Base-by-base conservation (phyloP, 225 moss, liverwort and hornwort genomes). In the Climacium dendroides region DNA sequence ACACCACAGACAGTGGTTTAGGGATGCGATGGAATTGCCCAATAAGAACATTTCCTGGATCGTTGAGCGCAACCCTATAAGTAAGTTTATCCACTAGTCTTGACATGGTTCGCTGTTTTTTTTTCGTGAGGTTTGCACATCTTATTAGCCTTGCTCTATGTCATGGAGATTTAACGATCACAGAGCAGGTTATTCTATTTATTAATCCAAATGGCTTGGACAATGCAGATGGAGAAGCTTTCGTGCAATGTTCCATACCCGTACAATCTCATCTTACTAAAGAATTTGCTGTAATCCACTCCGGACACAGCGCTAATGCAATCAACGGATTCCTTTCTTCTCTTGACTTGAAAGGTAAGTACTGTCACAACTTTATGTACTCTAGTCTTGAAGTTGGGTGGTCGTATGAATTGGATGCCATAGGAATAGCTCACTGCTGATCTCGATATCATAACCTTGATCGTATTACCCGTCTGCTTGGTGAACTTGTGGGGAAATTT, bases 221-320 rank as follows among this genome's bases (percentile, higher is more conserved):
- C 39, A 79, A 62, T 85, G 81, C 92, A 96, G 96, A 71, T 90
- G 93, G 94, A 88, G 87, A 89, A 87, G 93, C 96, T 48, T 96
- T 95, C 82, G 85, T 96, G 85, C 96, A 93, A 74, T 95, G 94
- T 79, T 85, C 89, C 53, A 92, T 95, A 88, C 94, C 92, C 53
- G 92, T 95, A 58, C 83, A 86, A 62, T 89, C 87, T 74, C 82
- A 90, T 34, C 11, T 41, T 26, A 90, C 91, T 34, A 86, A 92
- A 78, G 94, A 95, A 86, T 70, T 91, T 88, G 95, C 93, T 62
- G 93, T 96, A 23, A 92, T 96, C 35, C 93, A 95, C 84, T 95
- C 92, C 10, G 94, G 94, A 65, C 95, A 91, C 43, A 95, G 93
- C 87, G 92, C 95, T 54, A 85, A 84, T 61, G 93, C 93, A 26